phyloP scores from a whole-genome alignment of 495 filamentous ascomycete genomes.

The Viridothelium virens region DNA sequence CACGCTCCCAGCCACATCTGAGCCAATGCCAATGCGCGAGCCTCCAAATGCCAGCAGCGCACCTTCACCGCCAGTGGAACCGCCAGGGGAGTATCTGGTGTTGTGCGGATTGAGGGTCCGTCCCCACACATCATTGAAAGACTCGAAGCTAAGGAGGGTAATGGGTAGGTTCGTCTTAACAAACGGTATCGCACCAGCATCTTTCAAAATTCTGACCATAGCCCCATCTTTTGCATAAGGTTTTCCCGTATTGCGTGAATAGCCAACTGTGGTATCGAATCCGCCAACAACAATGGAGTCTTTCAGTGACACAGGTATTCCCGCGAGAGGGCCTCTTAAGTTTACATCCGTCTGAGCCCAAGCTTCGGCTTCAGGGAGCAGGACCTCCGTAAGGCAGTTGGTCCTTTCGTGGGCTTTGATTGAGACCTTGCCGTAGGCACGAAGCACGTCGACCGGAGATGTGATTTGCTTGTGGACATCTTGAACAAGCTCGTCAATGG shows the following conservation, averaged over 20 bases:
- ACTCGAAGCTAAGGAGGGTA: conserved; percentile 87
- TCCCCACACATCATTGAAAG: conserved; percentile 80
- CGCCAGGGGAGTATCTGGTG: conserved; percentile 75
- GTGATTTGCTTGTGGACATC: conserved; percentile 63
- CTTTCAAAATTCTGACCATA: conserved; percentile 70
- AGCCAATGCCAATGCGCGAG: conserved; percentile 85
- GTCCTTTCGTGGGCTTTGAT: conserved; percentile 78
- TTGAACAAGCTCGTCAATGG: conserved; percentile 69
- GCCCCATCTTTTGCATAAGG: conserved; percentile 59
- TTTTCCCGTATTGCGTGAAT: conserved; percentile 63
- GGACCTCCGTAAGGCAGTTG: conserved; percentile 85
- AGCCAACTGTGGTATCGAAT: conserved; percentile 81
- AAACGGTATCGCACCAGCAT: conserved; percentile 92
- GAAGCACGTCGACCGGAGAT: conserved; percentile 65
- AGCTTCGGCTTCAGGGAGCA: conserved; percentile 70
- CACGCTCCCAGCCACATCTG: conserved; percentile 89
- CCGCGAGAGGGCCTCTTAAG: conserved; percentile 74
- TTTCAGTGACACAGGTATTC: conserved; percentile 83
- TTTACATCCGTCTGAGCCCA: conserved; percentile 65
- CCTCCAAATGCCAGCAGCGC: conserved; percentile 81
- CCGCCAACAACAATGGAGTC: conserved; percentile 79
- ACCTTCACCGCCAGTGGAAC: conserved; percentile 82
- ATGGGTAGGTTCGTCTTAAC: conserved; percentile 94
- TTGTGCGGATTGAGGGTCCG: conserved; percentile 78
- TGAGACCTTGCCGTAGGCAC: conserved; percentile 83